Base-by-base conservation (phyloP, 768 basidiomycete genomes). In the Lactifluus echinatus region DNA sequence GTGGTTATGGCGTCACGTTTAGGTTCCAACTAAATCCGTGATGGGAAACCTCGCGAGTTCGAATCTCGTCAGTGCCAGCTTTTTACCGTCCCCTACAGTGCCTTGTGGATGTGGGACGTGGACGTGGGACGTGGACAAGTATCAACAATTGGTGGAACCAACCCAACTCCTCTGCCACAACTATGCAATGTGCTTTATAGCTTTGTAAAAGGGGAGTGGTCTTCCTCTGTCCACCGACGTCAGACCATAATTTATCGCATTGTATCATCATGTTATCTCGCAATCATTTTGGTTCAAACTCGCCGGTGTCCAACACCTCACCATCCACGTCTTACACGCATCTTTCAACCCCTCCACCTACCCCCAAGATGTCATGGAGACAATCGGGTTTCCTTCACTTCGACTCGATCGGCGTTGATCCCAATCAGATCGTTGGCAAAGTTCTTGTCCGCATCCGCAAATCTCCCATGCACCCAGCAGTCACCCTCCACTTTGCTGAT, bases 1-100 rank as follows among this genome's bases (percentile, higher is more conserved):
- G 76, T 77, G 76, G 76, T 77, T 77, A 77, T 75, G 76, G 76
- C 76, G 76, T 77, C 76, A 78, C 77, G 76, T 77, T 77, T 77
- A 77, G 76, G 76, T 70, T 53, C 40, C 39, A 40, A 45, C 67
- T 65, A 71, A n/a, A 71, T 71, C 76, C 76, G 76, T 77, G 76
- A 77, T 77, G 76, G 76, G 76, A 76, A 75, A 75, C 76, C 76
- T 75, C 76, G 76, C 76, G 76, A 77, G 76, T 77, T 77, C 76
- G 76, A 77, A 78, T 78, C 76, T 77, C 76, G 76, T 77, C 76
- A 77, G 74, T 78, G 75, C 77, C 76, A 77, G 23, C 17, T n/a
- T 56, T 67, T 45, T 34, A 4, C 15, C 15, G 8, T 17, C 15
- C 11, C 34, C 4, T 11, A 4, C 34, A n/a, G n/a, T n/a, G n/a